phyloP scores from a whole-genome alignment of 169 alveolate genomes.

The Plasmodium ovale region DNA sequence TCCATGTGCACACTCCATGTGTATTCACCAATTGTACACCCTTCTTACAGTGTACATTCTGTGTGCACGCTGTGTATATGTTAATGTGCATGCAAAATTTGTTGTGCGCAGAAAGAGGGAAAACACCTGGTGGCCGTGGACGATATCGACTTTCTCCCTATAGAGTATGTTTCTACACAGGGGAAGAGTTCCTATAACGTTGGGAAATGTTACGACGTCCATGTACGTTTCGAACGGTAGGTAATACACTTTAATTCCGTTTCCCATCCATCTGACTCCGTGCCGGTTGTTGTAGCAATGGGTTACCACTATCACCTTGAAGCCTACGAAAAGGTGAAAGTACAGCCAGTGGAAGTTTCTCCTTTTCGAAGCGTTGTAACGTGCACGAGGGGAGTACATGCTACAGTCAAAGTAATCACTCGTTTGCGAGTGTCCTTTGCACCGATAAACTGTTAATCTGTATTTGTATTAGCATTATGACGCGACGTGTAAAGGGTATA shows the following conservation, averaged over 20 bases:
- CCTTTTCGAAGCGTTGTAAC: too few species aligned
- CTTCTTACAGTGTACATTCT: too few species aligned
- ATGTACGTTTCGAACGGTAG: slow-evolving; percentile 91
- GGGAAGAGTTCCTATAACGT: slow-evolving; percentile 77
- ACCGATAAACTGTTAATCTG: too few species aligned
- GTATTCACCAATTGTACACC: too few species aligned
- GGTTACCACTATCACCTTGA: slow-evolving; percentile 96
- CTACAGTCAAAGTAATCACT: too few species aligned
- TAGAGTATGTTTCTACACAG: slow-evolving; percentile 93
- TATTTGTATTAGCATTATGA: not conserved
- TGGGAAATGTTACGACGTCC: slow-evolving; percentile 87
- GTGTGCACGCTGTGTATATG: not conserved
- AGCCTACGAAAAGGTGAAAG: slow-evolving; percentile 86
- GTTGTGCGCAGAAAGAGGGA: too few species aligned
- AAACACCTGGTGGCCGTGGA: slow-evolving; percentile 86
- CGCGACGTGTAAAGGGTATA: not conserved
- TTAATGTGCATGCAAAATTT: not conserved
- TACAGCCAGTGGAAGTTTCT: too few species aligned
- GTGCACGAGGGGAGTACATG: too few species aligned
- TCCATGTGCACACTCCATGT: too few species aligned
- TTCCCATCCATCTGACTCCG: slow-evolving; percentile 97
- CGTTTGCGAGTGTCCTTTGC: too few species aligned
- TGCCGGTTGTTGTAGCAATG: slow-evolving; percentile 93
- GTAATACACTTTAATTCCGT: slow-evolving; percentile 98
- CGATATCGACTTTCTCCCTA: slow-evolving; percentile 97